Conservation (phyloP, 164 flowering plant genomes). For the Brasenia schreberi region DNA sequence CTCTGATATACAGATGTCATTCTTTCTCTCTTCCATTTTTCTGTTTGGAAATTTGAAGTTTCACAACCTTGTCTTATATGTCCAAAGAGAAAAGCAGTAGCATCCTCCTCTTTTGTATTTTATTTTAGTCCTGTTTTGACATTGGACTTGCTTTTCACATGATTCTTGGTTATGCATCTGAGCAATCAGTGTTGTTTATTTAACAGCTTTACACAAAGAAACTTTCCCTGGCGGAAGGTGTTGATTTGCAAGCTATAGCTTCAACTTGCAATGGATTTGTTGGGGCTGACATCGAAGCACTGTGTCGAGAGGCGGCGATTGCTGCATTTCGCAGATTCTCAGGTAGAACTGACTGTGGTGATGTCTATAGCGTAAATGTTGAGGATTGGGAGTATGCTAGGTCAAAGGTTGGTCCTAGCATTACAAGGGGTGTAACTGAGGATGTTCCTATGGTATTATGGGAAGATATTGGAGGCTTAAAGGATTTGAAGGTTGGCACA, state of each 20-base stretch:
- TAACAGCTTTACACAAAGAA: slow-evolving; percentile 72
- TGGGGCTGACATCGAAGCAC: slow-evolving; percentile 94
- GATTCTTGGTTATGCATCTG: no score
- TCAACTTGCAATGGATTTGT: slow-evolving; percentile 89
- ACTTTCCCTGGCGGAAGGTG: slow-evolving; percentile 44
- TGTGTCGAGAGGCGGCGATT: slow-evolving; percentile 69
- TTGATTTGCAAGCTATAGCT: slow-evolving; percentile 62
- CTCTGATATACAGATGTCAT: no score
- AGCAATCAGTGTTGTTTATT: no score
- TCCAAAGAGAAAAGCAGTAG: no score
- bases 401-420: slow-evolving; percentile 80
- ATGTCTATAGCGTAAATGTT: slow-evolving; percentile 20
- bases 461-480: slow-evolving; percentile 92
- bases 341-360: slow-evolving; percentile 12
- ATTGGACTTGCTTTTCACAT: no score
- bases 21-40: no score
- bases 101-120: no score
- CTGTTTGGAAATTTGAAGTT: no score
- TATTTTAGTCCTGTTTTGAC: no score
- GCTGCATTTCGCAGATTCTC: slow-evolving; percentile 33
- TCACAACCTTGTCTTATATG: no score
- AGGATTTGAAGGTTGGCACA: slow-evolving; percentile 60
- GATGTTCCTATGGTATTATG: slow-evolving; percentile 85
- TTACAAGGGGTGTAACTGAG: slow-evolving; percentile 82
- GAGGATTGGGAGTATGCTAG: slow-evolving; percentile 77